phyloP scores from a whole-genome alignment of 345 rosid species.

The Lepidium sativum region DNA sequence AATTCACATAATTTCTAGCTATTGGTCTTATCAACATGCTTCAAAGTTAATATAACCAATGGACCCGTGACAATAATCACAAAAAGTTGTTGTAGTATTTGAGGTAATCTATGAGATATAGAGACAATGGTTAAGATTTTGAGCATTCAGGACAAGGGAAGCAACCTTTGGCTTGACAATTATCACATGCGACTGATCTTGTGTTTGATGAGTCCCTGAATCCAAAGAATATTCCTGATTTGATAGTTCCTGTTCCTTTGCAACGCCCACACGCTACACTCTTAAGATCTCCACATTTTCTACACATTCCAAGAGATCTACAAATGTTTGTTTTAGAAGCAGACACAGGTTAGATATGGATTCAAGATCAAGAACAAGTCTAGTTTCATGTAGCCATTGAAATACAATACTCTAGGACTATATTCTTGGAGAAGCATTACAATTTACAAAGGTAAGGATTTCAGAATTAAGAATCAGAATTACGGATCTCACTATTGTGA shows the following conservation, averaged over 20 bases:
- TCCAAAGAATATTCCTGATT: slow-evolving; percentile 41
- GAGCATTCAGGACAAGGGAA: slow-evolving; percentile 76
- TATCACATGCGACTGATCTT: slow-evolving; percentile 36
- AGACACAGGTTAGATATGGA: not conserved
- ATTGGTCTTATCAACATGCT: too few species aligned
- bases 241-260: slow-evolving; percentile 63
- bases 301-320: slow-evolving; percentile 85
- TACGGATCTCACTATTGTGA: not conserved
- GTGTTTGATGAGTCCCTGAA: slow-evolving; percentile 25
- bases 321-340: slow-evolving; percentile 2
- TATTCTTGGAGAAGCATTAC: not conserved
- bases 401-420: not conserved
- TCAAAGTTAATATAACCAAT: not conserved
- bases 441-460: not conserved
- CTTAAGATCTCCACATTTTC: slow-evolving; percentile 71
- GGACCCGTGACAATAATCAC: not conserved
- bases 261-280: slow-evolving; percentile 69
- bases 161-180: slow-evolving; percentile 62
- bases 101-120: not conserved
- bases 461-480: not conserved
- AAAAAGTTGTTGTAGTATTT: not conserved
- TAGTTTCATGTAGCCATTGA: not conserved
- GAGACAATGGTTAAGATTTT: slow-evolving; percentile 13
- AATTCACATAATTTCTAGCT: too few species aligned
- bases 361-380: not conserved